Conservation (phyloP, 2,329 filamentous ascomycete genomes). For the Fonsecaea erecta region DNA sequence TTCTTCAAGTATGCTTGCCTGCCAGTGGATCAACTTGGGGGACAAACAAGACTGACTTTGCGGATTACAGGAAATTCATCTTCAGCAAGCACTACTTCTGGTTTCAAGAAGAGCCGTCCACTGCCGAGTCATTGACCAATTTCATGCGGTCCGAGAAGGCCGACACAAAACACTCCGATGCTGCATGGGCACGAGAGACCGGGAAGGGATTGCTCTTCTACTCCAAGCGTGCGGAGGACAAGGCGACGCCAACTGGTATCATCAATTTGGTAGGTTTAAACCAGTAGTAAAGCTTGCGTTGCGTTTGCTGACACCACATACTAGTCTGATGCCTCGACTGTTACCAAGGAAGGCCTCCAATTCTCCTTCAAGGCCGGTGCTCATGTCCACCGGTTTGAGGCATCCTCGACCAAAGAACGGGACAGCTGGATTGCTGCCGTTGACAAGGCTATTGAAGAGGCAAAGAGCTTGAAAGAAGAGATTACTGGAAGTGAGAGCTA, state of each 20-base stretch:
- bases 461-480: conserved; percentile 75
- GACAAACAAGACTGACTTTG: neutral
- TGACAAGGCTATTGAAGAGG: conserved; percentile 81
- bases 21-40: conserved; percentile 31
- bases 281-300: neutral
- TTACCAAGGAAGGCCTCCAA: conserved; percentile 76
- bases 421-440: conserved; percentile 89
- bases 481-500: conserved; percentile 82
- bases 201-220: conserved; percentile 95
- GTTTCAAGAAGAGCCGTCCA: conserved; percentile 74
- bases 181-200: conserved; percentile 88
- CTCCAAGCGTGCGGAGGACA: conserved; percentile 81
- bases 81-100: conserved; percentile 94
- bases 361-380: conserved; percentile 84
- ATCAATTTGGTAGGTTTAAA: conserved; percentile 75
- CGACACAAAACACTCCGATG: conserved; percentile 72
- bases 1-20: conserved; percentile 77
- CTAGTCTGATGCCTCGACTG: conserved; percentile 70
- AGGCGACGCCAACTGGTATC: conserved; percentile 77
- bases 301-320: neutral
- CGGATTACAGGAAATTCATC: conserved; percentile 71
- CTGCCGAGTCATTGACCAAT: conserved; percentile 71
- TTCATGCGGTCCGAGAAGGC: conserved; percentile 92
- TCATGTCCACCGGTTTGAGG: conserved; percentile 95
- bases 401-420: conserved; percentile 72